Conservation (phyloP, 2,329 filamentous ascomycete species). For the Colletotrichum musae region DNA sequence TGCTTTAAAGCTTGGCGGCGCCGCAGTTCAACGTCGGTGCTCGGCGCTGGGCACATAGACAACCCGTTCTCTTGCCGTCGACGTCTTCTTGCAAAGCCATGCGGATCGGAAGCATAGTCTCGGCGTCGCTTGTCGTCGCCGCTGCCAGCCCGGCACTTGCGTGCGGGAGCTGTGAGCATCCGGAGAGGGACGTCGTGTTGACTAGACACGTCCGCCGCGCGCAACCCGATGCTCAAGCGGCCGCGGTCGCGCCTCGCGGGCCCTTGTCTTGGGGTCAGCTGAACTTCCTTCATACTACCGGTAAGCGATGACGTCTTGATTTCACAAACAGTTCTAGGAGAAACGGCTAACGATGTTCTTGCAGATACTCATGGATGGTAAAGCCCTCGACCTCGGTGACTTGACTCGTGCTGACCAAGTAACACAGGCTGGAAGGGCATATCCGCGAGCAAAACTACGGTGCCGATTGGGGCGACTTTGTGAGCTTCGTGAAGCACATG, state of each 20-base stretch:
- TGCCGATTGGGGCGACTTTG: conserved; percentile 77
- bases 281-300: conserved; percentile 64
- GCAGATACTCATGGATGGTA: conserved; percentile 46
- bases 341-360: conserved; percentile 70
- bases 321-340: background rate
- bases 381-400: too few species aligned
- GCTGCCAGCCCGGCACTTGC: background rate
- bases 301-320: background rate
- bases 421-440: conserved; percentile 68
- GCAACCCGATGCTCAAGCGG: conserved; percentile 61
- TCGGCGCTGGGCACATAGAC: background rate
- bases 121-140: conserved; percentile 13
- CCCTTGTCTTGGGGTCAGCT: conserved; percentile 74
- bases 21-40: background rate
- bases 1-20: conserved; percentile 29
- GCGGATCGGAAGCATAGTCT: conserved; percentile 9
- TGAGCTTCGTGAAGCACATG: conserved; percentile 72
- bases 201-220: conserved; percentile 61
- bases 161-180: conserved; percentile 33
- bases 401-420: background rate
- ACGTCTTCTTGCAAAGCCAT: background rate
- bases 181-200: conserved; percentile 29
- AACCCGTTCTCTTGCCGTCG: background rate
- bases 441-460: conserved; percentile 75
- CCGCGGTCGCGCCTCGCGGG: conserved; percentile 58